Base-by-base conservation (phyloP, 2,329 filamentous ascomycete species). In the Fusarium tuaranense region DNA sequence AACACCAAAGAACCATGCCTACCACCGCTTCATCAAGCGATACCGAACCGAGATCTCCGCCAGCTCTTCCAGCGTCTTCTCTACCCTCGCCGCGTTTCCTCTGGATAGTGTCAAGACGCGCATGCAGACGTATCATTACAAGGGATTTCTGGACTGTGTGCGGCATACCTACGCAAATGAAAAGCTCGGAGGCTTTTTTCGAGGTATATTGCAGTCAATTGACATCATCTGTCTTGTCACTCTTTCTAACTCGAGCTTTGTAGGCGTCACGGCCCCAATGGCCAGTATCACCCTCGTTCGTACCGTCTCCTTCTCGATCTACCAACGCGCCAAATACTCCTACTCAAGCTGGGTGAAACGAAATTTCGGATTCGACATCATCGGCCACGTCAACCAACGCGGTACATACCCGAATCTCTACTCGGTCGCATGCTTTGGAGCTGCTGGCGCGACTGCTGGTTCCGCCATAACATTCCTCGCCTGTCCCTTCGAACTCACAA, bases 401-500 rank as follows among this genome's bases (percentile, higher is more conserved):
- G 93, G 92, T 69, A 91, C 90, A 48, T 92, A 92, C 76, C 94
- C 94, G 39, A 95, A 90, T 55, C 76, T 94, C 12, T 91, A 92
- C 79, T 95, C 94, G 1, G 86, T 95, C 64, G 87, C 90, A 66
- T 95, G 93, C 80, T 96, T 95, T 83, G 93, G 92, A 27, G 89
- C 91, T 13, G 93, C 94, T 51, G 94, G 94, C 61, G 94, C 93
- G 46, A 94, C 92, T 14, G 93, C 94, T 61, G 94, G 94, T 66
- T 94, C 93, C 25, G 89, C 91, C 70, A 95, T 97, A 65, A 95
- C 94, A 10, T 87, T 93, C 61, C 90, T 97, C 77, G 94, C 94
- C 76, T 97, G 94, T 80, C 94, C 94, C 1, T 97, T 97, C 80
- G 94, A 97, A 82, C 88, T 97, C 82, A 95, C 94, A n/a, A 97